A percentile compares a stretch with the other conserved stretches of the same genome.
Evolutionary conservation across 148 eudicot species (phyloP).

Genomic region (Diospyros kaki): DNA sequence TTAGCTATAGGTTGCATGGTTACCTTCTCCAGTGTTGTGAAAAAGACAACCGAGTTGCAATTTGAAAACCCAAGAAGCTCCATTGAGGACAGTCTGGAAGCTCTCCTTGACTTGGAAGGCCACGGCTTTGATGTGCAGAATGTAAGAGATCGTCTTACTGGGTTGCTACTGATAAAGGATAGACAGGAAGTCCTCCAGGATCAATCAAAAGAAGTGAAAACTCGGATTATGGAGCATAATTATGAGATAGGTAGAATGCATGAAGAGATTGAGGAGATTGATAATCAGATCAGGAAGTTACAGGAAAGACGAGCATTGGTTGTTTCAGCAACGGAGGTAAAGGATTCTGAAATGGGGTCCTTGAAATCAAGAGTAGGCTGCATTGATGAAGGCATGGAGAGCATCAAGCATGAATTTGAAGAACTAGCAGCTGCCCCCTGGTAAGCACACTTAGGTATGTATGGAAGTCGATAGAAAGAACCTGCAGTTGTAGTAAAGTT

Average conservation of each 20-base stretch:
- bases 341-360: conserved; percentile 30
- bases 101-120: conserved; percentile 59
- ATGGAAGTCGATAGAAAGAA: no score
- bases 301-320: conserved; percentile 33
- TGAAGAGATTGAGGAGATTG: conserved; percentile 41
- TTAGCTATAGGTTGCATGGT: conserved; percentile 84
- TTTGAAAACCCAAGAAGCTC: conserved; percentile 40
- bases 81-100: conserved; percentile 54
- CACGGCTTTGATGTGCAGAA: conserved; percentile 62
- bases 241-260: conserved; percentile 27
- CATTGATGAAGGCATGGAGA: conserved; percentile 19
- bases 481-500: no score
- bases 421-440: conserved; percentile 29
- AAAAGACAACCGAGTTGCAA: conserved; percentile 36
- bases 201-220: conserved; percentile 19
- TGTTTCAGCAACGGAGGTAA: conserved; percentile 29
- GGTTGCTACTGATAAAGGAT: conserved; percentile 38
- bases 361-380: conserved; percentile 23
- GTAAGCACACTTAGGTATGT: conserved; percentile 12
- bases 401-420: conserved; percentile 30
- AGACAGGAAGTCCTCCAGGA: conserved; percentile 33
- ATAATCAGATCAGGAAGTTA: conserved; percentile 37
- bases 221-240: conserved; percentile 30
- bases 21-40: conserved; percentile 56
- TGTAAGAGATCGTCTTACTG: conserved; percentile 36